Evolutionary conservation across 1,284 basidiomycete species (phyloP), one percentile per base, ranked within the genome.

Genomic region (Quambalaria eucalypti): DNA sequence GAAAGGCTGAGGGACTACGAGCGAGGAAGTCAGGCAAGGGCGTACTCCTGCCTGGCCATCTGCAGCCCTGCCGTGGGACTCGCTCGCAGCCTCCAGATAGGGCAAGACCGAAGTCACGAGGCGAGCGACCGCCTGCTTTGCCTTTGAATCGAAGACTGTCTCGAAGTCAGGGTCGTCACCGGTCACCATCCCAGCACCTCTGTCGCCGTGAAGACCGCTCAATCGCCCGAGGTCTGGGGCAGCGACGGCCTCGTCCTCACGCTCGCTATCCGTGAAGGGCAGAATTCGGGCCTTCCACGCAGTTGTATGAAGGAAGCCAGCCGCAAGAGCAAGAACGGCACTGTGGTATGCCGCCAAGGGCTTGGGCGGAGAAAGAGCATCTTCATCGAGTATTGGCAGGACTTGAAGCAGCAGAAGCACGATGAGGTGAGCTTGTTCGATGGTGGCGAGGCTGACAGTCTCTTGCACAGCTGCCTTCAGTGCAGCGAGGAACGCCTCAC

Each of bases 361-460:
- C 78, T 84, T 73, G 59, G 88, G 61, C 33, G 67, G 54, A 40
- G 59, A 88, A 68, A 92, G 76, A 62, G 93, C 90, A 0, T 84
- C 80, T 67, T 84, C 86, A 0, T 86, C 83, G 3, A 88, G 81
- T 2, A 82, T 77, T 0, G 87, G 83, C 23, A 88, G 78, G 3
- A 87, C 81, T 54, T 78, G 80, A 1, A 82, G 78, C 64, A 87
- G 84, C 16, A 92, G 77, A 2, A 82, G 82, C 1, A 90, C 81
- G 4, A 93, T 79, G 1, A 91, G 78, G 55, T 87, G 83, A 6
- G 88, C 81, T 73, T 91, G 87, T 62, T 87, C 83, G 12, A 91
- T 77, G 8, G 84, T 80, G 0, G 84, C 79, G 16, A 87, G 69
- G n/a, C 62, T 62, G 0, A 84, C 81, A n/a, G 83, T 79, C 47